Conservation (phyloP, 768 basidiomycete genomes). For the Trametes coccinea region DNA sequence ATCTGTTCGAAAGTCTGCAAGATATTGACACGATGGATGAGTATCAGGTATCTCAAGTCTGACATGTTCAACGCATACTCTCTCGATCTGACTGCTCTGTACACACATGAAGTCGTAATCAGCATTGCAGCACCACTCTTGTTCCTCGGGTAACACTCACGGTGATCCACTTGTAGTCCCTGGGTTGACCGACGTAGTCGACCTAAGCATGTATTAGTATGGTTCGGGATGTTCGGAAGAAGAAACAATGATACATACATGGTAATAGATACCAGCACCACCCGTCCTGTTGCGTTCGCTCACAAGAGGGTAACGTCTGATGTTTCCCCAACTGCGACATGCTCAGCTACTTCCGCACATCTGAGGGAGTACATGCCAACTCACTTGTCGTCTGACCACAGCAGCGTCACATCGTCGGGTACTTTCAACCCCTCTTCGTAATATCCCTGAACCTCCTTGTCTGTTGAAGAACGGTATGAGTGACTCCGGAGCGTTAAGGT, state of each 20-base stretch:
- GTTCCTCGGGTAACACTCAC: slow-evolving; percentile 33
- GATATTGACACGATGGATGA: not conserved
- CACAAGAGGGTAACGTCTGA: slow-evolving; percentile 57
- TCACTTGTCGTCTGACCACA: slow-evolving; percentile 79
- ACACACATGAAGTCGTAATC: not conserved
- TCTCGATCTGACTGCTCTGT: slow-evolving; percentile 54
- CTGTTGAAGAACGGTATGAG: slow-evolving; percentile 21
- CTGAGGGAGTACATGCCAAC: not conserved
- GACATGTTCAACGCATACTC: slow-evolving; percentile 32
- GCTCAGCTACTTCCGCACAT: not conserved
- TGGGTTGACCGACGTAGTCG: slow-evolving; percentile 56
- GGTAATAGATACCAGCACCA: slow-evolving; percentile 67
- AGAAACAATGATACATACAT: slow-evolving; percentile 17
- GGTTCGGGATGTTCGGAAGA: too few species aligned
- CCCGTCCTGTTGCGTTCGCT: slow-evolving; percentile 61
- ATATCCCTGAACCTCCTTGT: slow-evolving; percentile 65
- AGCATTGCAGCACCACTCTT: not conserved
- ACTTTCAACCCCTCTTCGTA: slow-evolving; percentile 63
- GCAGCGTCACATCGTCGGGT: slow-evolving; percentile 60
- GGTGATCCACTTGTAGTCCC: slow-evolving; percentile 74
- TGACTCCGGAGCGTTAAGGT: not conserved
- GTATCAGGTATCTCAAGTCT: too few species aligned
- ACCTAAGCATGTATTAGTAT: not conserved
- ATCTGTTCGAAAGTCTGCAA: slow-evolving; percentile 64
- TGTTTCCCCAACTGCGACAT: slow-evolving; percentile 59